Evolutionary conservation across 805 yeast genomes (phyloP).

Genomic region (Teunomyces aglyptinius): DNA sequence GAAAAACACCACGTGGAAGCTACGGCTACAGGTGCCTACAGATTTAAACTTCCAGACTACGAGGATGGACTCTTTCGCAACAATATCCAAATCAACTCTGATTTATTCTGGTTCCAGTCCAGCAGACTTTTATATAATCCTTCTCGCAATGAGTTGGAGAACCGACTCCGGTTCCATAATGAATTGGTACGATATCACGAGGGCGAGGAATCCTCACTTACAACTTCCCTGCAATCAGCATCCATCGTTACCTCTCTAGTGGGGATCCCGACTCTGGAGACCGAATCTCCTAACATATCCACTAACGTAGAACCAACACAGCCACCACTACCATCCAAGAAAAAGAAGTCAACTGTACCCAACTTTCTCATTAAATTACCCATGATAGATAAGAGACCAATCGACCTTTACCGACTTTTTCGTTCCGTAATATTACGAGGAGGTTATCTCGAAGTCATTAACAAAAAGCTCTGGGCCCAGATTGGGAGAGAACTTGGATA

Average conservation of each 20-base stretch:
- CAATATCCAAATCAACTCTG: conserved; percentile 39
- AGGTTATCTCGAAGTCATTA: conserved; percentile 63
- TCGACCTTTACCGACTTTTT: conserved; percentile 62
- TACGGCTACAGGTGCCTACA: conserved; percentile 66
- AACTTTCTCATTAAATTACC: conserved; percentile 50
- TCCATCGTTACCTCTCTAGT: neutral
- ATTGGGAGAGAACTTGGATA: conserved; percentile 80
- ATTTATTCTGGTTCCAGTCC: conserved; percentile 51
- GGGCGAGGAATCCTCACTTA: neutral
- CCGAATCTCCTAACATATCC: no score
- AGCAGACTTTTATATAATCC: conserved; percentile 49
- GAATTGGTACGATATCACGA: conserved; percentile 44
- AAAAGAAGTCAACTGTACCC: conserved; percentile 12
- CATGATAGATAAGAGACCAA: conserved; percentile 59
- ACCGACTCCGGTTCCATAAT: conserved; percentile 47
- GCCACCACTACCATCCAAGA: neutral
- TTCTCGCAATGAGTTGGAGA: conserved; percentile 38
- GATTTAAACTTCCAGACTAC: conserved; percentile 58
- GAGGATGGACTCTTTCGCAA: conserved; percentile 17
- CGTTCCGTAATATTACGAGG: conserved; percentile 62
- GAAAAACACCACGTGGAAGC: conserved; percentile 56
- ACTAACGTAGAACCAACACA: neutral
- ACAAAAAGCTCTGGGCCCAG: conserved; percentile 75
- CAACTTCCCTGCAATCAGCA: neutral
- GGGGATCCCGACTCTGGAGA: no score